Base-by-base conservation (phyloP, 2,329 filamentous ascomycete species). In the Talaromyces sp. region DNA sequence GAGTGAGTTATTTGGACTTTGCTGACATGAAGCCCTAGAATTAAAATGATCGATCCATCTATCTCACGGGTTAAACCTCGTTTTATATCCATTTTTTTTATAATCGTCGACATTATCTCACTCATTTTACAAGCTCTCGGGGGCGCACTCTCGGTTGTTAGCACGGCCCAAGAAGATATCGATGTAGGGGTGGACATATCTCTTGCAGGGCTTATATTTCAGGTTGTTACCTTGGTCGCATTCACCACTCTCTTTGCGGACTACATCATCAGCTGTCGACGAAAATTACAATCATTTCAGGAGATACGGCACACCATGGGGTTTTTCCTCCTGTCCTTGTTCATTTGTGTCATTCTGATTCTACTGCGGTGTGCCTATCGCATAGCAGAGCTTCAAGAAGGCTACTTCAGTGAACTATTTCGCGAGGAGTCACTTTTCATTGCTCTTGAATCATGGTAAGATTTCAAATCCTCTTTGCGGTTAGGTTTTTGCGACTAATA, bases 341-440 rank as follows among this genome's bases (percentile, higher is more conserved):
- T 39, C 35, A 14, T 39, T 39, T 39, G 35, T n/a, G 79, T 75
- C 27, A 9, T 82, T 5, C 70, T 75, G 22, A 82, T 83, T 65
- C 77, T 81, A 59, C 72, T 77, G 37, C 79, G 82, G 66, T 83
- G 79, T 57, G 72, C 79, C 52, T 84, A 82, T 70, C 81, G 82
- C 68, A 79, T 84, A 45, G 79, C 79, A 0, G 82, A 84, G 71
- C 75, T 84, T 39, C 74, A 77, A 22, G 76, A 76, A n/a, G 82
- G 82, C 9, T 84, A 82, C 75, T 67, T 73, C 13, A 79, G 77
- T 66, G 66, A 74, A 24, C 68, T 84, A 45, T 83, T 83, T 73
- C 79, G 82, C 68, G 72, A 84, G 45, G 77, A 85, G 71, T 65
- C 72, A 2, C 75, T 79, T 19, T 84, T 85, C 69, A 81, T 85